These are phyloP conservation scores for Entoloma clypeatum DNA, from an alignment of 1,284 basidiomycete genomes.

Conservation along the genomic window DNA sequence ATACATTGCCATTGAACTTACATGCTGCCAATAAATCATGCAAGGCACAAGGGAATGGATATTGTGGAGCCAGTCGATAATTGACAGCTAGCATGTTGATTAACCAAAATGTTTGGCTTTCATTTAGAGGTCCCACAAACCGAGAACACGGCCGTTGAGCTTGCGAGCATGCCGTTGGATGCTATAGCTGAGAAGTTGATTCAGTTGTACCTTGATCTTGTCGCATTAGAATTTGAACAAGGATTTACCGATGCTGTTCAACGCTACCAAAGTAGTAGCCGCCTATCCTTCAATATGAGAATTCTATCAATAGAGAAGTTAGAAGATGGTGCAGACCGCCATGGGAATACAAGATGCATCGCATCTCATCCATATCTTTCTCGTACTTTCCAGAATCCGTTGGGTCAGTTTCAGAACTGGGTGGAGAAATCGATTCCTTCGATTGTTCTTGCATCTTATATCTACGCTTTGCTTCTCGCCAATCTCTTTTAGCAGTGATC, in stretches of 20 bases:
- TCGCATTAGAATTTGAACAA: background rate
- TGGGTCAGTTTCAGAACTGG: constrained; percentile 5
- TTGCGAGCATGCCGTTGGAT: constrained; percentile 88
- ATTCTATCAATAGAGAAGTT: constrained; percentile 1
- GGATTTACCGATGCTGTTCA: constrained; percentile 64
- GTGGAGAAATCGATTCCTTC: constrained; percentile 4
- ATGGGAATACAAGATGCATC: constrained; percentile 84
- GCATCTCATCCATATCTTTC: constrained; percentile 79
- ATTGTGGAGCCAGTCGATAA: constrained; percentile 90
- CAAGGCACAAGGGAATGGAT: constrained; percentile 93
- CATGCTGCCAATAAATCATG: constrained; percentile 87
- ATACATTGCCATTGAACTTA: constrained; percentile 22
- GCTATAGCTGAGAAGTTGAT: constrained; percentile 51
- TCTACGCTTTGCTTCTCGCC: constrained; percentile 55
- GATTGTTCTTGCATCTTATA: constrained; percentile 39
- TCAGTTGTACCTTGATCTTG: constrained; percentile 3
- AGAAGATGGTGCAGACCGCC: constrained; percentile 48
- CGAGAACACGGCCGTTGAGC: constrained; percentile 84
- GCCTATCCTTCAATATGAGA: constrained; percentile 38
- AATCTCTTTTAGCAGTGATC: constrained; percentile 78
- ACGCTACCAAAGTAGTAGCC: constrained; percentile 82
- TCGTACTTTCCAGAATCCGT: constrained; percentile 40
- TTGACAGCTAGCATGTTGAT: constrained; percentile 61
- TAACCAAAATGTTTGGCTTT: constrained; percentile 1
- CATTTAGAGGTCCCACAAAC: constrained; percentile 36